These are phyloP conservation scores for Coemansia sp. DNA, from an alignment of 192 early-diverging fungal genomes.

Conservation along the genomic window DNA sequence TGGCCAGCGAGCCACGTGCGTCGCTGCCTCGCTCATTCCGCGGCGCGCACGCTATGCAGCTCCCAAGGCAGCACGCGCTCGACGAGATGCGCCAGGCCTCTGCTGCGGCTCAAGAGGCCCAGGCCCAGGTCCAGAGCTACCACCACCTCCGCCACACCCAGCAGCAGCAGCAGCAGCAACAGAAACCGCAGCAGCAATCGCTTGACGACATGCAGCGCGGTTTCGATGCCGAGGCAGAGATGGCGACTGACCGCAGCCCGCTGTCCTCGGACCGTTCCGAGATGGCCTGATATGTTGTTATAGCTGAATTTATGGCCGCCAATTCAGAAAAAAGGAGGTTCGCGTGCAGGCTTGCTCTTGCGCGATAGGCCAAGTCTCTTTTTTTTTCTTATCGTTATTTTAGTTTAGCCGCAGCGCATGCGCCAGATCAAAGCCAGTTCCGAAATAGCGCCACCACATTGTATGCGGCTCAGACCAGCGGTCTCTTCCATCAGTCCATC, in stretches of 20 bases:
- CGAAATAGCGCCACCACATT: no score
- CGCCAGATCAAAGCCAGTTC: no score
- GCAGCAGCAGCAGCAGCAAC: conserved; percentile 3
- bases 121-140: conserved; percentile 2
- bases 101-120: conserved; percentile 1
- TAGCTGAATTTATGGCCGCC: no score
- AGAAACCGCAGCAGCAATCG: neutral
- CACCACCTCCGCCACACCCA: conserved; percentile 4
- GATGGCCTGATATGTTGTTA: neutral
- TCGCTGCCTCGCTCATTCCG: conserved; percentile 37
- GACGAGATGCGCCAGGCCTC: conserved; percentile 13
- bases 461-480: no score
- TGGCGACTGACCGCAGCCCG: neutral
- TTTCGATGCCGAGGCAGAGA: neutral
- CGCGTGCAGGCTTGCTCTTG: no score
- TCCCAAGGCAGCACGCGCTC: conserved; percentile 11
- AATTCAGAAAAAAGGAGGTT: no score
- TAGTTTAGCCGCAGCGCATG: no score
- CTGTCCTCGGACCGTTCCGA: neutral
- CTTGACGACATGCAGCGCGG: neutral
- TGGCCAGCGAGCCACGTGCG: conserved; percentile 26
- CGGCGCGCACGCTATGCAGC: conserved; percentile 7
- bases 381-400: no score
- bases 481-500: no score
- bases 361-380: no score